Base-by-base conservation (phyloP, 2,329 filamentous ascomycete genomes). In the Fonsecaea multimorphosa region DNA sequence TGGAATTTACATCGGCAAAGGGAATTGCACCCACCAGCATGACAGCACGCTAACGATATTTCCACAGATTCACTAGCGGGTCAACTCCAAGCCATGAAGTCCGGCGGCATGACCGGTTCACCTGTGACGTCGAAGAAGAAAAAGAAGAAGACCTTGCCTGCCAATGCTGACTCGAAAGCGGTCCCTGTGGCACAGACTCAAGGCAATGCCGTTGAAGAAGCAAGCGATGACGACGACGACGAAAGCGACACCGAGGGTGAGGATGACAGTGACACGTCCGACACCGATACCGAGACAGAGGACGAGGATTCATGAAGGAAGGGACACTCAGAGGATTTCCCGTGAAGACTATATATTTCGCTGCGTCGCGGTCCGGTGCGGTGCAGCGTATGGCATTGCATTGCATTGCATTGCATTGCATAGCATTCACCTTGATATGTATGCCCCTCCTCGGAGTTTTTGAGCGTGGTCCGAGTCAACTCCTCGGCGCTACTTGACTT, bases 51-150 rank as follows among this genome's bases (percentile, higher is more conserved):
- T 73, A 65, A 73, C 63, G 24, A 60, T 31, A 16, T 52, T 32
- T 11, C 8, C 0, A 60, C 70, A 96, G 92, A 96, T 79, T 93
- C 92, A 1, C 84, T 97, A 71, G 93, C 93, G 56, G 93, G 93
- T 67, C 92, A 96, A 79, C 95, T 97, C 91, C 89, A 89, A 68
- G 90, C 90, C 12, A 86, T 96, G 67, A 96, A 95, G 82, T 89
- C 89, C 12, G 75, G 80, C 36, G 82, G 85, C 40, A 78, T 85
- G 11, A 75, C 80, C 36, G 81, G 85, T 44, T 79, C 85, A 7
- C 75, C 80, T 32, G 74, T 81, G 44, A 79, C 82, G 81, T 85
- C 86, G 73, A 86, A 84, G 76, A 83, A 83, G 76, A 85, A 82
- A 75, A 81, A 79, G 72, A 76, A 78, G 78, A 75, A 29, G 85